Conservation (phyloP, 1,284 basidiomycete genomes). For the Trametes sp. region DNA sequence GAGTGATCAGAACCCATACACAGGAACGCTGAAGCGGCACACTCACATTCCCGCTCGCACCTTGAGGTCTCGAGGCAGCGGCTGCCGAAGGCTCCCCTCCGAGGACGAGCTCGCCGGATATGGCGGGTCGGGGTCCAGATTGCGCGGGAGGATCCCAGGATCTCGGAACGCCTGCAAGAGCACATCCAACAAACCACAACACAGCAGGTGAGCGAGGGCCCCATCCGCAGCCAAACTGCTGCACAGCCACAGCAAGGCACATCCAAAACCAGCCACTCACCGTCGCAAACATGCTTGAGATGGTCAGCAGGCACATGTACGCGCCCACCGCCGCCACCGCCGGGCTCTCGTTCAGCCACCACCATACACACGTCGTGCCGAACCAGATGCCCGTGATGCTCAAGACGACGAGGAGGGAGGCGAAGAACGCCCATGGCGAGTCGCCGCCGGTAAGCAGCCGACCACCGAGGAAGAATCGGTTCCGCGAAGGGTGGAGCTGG, state of each 20-base stretch:
- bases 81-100: slow-evolving; percentile 65
- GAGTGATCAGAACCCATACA: slow-evolving; percentile 17
- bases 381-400: slow-evolving; percentile 82
- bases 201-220: slow-evolving; percentile 19
- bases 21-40: slow-evolving; percentile 15
- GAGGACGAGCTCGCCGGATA: slow-evolving; percentile 66
- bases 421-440: slow-evolving; percentile 78
- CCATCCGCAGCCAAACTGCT: slow-evolving; percentile 17
- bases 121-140: slow-evolving; percentile 86
- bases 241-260: slow-evolving; percentile 29
- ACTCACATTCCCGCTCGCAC: slow-evolving; percentile 83
- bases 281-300: slow-evolving; percentile 80
- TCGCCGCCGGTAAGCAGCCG: slow-evolving; percentile 86
- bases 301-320: slow-evolving; percentile 79
- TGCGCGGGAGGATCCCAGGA: slow-evolving; percentile 88
- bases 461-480: slow-evolving; percentile 79
- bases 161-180: slow-evolving; percentile 75
- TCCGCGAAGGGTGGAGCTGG: slow-evolving; percentile 71
- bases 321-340: slow-evolving; percentile 79
- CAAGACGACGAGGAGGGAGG: slow-evolving; percentile 67
- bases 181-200: slow-evolving; percentile 21
- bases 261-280: slow-evolving; percentile 50
- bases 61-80: slow-evolving; percentile 82
- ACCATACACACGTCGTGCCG: slow-evolving; percentile 85
- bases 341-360: slow-evolving; percentile 81